phyloP scores from a whole-genome alignment of 805 yeast genomes.

The Pichia cephalocereana region DNA sequence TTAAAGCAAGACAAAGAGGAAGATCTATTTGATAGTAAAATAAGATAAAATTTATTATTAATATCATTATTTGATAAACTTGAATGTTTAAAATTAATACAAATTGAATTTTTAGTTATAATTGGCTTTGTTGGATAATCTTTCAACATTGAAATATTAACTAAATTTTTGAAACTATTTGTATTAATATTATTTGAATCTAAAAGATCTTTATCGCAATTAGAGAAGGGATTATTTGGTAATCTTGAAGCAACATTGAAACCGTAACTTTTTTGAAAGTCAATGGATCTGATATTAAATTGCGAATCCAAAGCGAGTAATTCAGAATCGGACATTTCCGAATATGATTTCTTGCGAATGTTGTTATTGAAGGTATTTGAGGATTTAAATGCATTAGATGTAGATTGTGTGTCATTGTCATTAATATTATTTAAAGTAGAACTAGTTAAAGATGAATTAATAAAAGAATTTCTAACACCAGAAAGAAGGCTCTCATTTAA shows the following conservation, averaged over 20 bases:
- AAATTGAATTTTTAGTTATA: slow-evolving; percentile 23
- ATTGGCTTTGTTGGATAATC: slow-evolving; percentile 30
- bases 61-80: slow-evolving; percentile 17
- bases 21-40: slow-evolving; percentile 52
- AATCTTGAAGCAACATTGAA: slow-evolving; percentile 7
- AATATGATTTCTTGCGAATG: slow-evolving; percentile 34
- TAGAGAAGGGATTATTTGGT: slow-evolving; percentile 9
- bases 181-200: slow-evolving; percentile 1
- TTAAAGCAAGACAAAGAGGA: slow-evolving; percentile 74
- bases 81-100: slow-evolving; percentile 37
- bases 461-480: no score
- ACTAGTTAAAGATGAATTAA: not conserved
- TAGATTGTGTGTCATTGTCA: not conserved
- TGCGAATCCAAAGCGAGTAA: slow-evolving; percentile 47
- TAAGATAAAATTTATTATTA: slow-evolving; percentile 27
- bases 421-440: not conserved
- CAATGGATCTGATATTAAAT: slow-evolving; percentile 31
- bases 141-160: slow-evolving; percentile 8
- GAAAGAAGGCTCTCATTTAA: no score
- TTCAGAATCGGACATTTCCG: slow-evolving; percentile 46
- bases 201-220: slow-evolving; percentile 10
- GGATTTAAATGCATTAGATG: slow-evolving; percentile 9
- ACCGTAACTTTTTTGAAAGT: slow-evolving; percentile 25
- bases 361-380: slow-evolving; percentile 9
- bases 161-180: slow-evolving; percentile 8